Evolutionary conservation across 352 stramenopile genomes (phyloP), one percentile per base, ranked within the genome.

Genomic region (Globisporangium spiculum): DNA sequence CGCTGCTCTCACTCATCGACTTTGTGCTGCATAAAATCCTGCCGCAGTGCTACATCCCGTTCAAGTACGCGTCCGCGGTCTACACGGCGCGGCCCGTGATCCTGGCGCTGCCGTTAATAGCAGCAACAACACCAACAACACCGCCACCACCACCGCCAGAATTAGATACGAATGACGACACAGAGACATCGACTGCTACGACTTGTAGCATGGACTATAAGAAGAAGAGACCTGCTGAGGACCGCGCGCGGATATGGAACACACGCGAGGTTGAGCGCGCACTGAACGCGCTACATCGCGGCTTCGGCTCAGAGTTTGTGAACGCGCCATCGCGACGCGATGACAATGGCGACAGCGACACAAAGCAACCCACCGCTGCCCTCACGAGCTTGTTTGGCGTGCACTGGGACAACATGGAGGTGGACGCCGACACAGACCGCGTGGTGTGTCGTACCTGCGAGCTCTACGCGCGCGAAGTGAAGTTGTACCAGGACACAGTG

Each of bases 331-430:
- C 54, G 20, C n/a, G 18, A 14, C 24, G 18, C 18, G 5, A 22
- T 0, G 7, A 54, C 27, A 38, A 38, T 38, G 20, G 10, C 5
- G 27, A 27, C 34, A 64, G 71, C 14, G 66, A 73, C 12, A 44
- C 36, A 44, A 44, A 44, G 12, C 36, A 44, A 44, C 36, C 36
- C 36, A 18, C 36, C 36, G 12, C 36, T 44, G 36, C 36, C 32
- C 30, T 83, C 32, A 78, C 79, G 58, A 84, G 76, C 3, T 69
- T 87, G 12, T 87, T 87, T 71, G 79, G 79, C n/a, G 73, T 87
- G n/a, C 79, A 87, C 60, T 87, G 79, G 79, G 79, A 87, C 65
- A 87, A 84, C 22, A 87, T 87, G 79, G 60, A 71, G 27, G 67
- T 84, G 52, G 66, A 79, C 30, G 18, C 68, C 22, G n/a, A 58